phyloP scores from a whole-genome alignment of 352 stramenopile genomes.

The Phytophthora podocarpi region DNA sequence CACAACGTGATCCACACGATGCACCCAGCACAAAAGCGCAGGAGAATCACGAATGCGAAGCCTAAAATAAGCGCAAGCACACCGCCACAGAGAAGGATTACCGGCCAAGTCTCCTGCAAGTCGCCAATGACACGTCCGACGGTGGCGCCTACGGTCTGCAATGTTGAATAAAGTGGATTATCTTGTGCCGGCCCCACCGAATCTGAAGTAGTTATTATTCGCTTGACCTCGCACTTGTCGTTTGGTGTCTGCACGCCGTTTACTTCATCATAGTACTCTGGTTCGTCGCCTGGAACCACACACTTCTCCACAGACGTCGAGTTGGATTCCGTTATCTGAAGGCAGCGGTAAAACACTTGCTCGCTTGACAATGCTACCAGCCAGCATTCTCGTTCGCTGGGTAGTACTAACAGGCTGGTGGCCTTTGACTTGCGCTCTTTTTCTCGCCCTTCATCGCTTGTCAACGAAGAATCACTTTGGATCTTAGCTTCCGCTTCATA shows the following conservation, averaged over 20 bases:
- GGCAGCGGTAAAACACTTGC: slow-evolving; percentile 79
- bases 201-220: slow-evolving; percentile 59
- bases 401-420: slow-evolving; percentile 35
- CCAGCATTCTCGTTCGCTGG: slow-evolving; percentile 55
- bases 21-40: slow-evolving; percentile 75
- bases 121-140: slow-evolving; percentile 73
- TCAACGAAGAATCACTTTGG: slow-evolving; percentile 38
- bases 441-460: slow-evolving; percentile 48
- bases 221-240: slow-evolving; percentile 77
- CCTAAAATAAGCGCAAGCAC: slow-evolving; percentile 57
- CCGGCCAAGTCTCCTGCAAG: slow-evolving; percentile 58
- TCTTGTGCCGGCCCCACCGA: slow-evolving; percentile 59
- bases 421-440: slow-evolving; percentile 51
- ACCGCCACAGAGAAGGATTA: slow-evolving; percentile 57
- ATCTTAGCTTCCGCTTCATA: slow-evolving; percentile 73
- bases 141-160: slow-evolving; percentile 57
- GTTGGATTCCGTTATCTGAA: slow-evolving; percentile 69
- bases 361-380: slow-evolving; percentile 68
- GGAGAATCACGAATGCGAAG: slow-evolving; percentile 70
- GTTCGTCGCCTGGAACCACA: slow-evolving; percentile 63
- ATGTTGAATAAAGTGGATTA: slow-evolving; percentile 76
- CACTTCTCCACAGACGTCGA: slow-evolving; percentile 71
- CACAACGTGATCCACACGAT: slow-evolving; percentile 80
- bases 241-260: slow-evolving; percentile 59
- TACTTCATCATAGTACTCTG: slow-evolving; percentile 70